Base-by-base conservation (phyloP, 2,329 filamentous ascomycete species). In the Sordariomycetes sp. region DNA sequence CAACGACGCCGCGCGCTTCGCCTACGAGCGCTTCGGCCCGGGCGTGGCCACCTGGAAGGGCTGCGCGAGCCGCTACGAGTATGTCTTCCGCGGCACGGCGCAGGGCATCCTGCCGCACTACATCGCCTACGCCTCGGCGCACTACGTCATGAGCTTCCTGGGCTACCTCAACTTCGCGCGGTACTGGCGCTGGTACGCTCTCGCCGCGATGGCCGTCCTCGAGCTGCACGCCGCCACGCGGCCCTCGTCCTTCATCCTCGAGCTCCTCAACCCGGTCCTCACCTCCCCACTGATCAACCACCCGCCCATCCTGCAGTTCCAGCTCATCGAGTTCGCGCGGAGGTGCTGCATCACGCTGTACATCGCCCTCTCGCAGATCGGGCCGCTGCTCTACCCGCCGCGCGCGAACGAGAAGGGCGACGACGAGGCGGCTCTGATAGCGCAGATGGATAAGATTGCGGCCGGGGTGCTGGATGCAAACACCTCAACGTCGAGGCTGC, bases 21-120 rank as follows among this genome's bases (percentile, higher is more conserved):
- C 90, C 8, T 97, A 97, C 72, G 90, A 96, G 68, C 85, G 90
- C 54, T 91, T 96, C 69, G 92, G 92, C 0, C 86, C 89, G 0
- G 82, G 83, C 32, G 79, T 92, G 22, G 70, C 87, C 14, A 69
- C 70, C 10, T 93, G 87, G 86, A 75, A 80, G 62, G 77, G 81
- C 62, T 87, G 84, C 72, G 74, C 79, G 57, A 89, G 87, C 0
- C 74, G 89, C 59, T 80, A 80, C 60, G 92, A 96, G 68, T 96
- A 82, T 68, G 76, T 95, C 54, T 75, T 80, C 57, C 76, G 79
- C 16, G 91, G 89, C 58, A 73, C 75, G 58, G 60, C 89, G n/a
- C 79, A 80, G 62, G 69, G 71, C 12, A 74, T 85, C 16, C 63
- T 83, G 1, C 79, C 81, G 1, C 84, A 88, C 70, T 90, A 90